Base-by-base conservation (phyloP, 1,284 basidiomycete species). In the Trichosporon asahii region DNA sequence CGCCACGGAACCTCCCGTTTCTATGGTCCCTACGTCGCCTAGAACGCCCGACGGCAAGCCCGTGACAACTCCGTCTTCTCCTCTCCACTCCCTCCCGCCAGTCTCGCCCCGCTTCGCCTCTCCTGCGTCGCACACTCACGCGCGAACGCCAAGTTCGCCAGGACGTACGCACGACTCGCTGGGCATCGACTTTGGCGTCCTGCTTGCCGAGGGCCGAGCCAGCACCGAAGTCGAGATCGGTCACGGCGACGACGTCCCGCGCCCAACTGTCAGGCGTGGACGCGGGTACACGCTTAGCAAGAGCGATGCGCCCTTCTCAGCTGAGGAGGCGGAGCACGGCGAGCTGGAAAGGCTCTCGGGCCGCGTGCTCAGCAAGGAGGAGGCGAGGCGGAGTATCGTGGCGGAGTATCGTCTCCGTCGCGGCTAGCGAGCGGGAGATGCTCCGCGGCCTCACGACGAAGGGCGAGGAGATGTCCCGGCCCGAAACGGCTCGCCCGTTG, bases 151-250 rank as follows among this genome's bases (percentile, higher is more conserved):
- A 18, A 18, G 53, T 8, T 15, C 53, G 14, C 14, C 53, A 12
- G 12, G 3, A 21, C 27, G 53, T 18, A n/a, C 15, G 15, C 57
- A 61, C 29, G 57, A 61, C 57, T n/a, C 15, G 5, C 57, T 61
- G 15, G 57, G 57, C 3, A 61, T 61, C 57, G 57, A 61, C 57
- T 61, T 61, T 31, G 57, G 57, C 29, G 57, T 61, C 27, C 29
- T 33, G 3, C 57, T 61, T 18, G 57, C 57, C 27, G 57, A 29
- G 7, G 57, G 57, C 12, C 29, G 57, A 2, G 23, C 49, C 7
- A 53, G 49, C 9, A 53, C 49, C 21, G 57, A 61, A 5, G 57
- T 61, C 4, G 57, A 61, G 57, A 61, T 61, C 29, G 57, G 21
- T 3, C 57, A 61, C 18, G 57, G 57, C 18, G 57, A 15, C 3